Evolutionary conservation across 495 filamentous ascomycete genomes (phyloP).

Genomic region (Neurospora sp.): DNA sequence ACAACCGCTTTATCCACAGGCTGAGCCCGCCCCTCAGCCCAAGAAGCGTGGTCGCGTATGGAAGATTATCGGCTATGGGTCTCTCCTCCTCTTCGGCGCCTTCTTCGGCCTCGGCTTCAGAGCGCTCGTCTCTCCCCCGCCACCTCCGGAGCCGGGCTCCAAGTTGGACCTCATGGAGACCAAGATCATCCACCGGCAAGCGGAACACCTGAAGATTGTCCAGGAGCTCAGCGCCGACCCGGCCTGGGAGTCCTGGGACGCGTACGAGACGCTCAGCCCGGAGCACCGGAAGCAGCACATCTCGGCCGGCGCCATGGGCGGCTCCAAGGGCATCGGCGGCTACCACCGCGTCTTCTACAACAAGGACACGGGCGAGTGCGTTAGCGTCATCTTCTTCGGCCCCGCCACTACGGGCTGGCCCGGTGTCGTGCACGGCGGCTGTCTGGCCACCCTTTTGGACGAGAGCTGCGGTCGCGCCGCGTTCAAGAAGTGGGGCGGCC

Average conservation of each 20-base stretch:
- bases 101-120: constrained; percentile 21
- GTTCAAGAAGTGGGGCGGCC: constrained; percentile 29
- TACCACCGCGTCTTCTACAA: constrained; percentile 42
- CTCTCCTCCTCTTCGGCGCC: constrained; percentile 30
- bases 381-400: constrained; percentile 55
- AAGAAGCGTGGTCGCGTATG: neutral
- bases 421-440: constrained; percentile 66
- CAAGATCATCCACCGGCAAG: constrained; percentile 20
- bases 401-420: constrained; percentile 58
- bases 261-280: constrained; percentile 42
- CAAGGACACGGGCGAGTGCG: constrained; percentile 26
- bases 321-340: constrained; percentile 33
- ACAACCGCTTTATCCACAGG: neutral
- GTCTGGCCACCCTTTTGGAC: constrained; percentile 60
- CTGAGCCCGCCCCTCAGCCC: neutral
- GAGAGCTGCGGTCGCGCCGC: constrained; percentile 51
- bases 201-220: constrained; percentile 42
- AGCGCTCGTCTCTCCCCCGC: constrained; percentile 27
- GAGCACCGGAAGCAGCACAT: constrained; percentile 28
- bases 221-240: constrained; percentile 41
- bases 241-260: constrained; percentile 42
- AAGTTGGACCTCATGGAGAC: constrained; percentile 25
- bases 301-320: constrained; percentile 32
- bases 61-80: constrained; percentile 14
- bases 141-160: constrained; percentile 20